Conservation (phyloP, 768 basidiomycete species). For the Tulasnella sp. region DNA sequence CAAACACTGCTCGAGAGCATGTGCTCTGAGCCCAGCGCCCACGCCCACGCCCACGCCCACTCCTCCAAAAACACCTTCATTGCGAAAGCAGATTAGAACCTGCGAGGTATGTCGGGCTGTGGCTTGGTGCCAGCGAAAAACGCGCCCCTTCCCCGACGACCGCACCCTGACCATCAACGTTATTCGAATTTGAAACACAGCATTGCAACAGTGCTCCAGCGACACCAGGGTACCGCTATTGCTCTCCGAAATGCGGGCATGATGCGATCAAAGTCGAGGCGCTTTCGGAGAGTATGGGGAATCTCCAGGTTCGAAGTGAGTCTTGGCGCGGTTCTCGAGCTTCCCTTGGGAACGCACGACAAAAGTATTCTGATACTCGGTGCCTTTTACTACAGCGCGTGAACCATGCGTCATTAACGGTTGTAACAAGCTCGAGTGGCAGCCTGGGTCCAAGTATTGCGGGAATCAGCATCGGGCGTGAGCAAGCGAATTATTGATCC, state of each 20-base stretch:
- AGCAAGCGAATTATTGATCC: not conserved
- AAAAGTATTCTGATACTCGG: not conserved
- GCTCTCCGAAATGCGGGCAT: not conserved
- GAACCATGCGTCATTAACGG: not conserved
- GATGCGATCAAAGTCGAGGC: not conserved
- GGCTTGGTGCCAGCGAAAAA: not conserved
- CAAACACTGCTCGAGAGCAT: constrained; percentile 8
- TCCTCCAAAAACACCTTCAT: not conserved
- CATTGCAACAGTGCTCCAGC: not conserved
- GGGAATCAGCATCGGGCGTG: constrained; percentile 5
- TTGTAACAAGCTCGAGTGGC: not conserved
- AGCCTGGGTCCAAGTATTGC: constrained; percentile 13
- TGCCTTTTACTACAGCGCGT: not conserved
- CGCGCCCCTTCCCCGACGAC: not conserved
- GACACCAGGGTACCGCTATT: constrained; percentile 6
- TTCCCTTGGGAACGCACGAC: not conserved
- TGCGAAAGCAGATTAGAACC: not conserved
- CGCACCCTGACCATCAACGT: not conserved
- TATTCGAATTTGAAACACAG: not conserved
- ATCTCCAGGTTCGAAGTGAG: not conserved
- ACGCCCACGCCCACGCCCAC: not conserved
- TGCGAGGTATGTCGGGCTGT: not conserved
- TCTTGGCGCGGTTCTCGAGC: not conserved
- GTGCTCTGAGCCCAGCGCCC: not conserved
- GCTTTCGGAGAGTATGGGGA: not conserved